Conservation (phyloP, 2,329 filamentous ascomycete genomes). For the Aureobasidium sp. region DNA sequence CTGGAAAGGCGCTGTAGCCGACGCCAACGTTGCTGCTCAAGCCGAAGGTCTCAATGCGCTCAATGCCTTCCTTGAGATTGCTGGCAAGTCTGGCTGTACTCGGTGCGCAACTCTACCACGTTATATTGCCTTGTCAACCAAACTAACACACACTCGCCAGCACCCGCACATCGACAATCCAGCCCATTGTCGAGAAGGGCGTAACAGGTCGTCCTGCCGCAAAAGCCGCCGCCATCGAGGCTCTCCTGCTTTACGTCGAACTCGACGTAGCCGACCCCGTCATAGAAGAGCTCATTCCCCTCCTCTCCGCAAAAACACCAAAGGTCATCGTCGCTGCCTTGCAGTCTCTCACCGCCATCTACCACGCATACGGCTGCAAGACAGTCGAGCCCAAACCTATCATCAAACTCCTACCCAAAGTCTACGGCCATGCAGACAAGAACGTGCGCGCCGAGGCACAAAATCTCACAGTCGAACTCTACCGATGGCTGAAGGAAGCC, state of each 20-base stretch:
- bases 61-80: slow-evolving; percentile 87
- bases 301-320: slow-evolving; percentile 78
- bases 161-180: slow-evolving; percentile 66
- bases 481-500: slow-evolving; percentile 91
- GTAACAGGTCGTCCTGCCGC: slow-evolving; percentile 82
- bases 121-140: background rate
- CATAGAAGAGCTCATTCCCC: slow-evolving; percentile 80
- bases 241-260: slow-evolving; percentile 80
- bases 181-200: slow-evolving; percentile 82
- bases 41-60: slow-evolving; percentile 83
- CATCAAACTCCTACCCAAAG: slow-evolving; percentile 79
- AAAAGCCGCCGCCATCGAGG: slow-evolving; percentile 79
- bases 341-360: slow-evolving; percentile 70
- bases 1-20: slow-evolving; percentile 87
- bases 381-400: slow-evolving; percentile 87
- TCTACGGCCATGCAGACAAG: slow-evolving; percentile 94
- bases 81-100: slow-evolving; percentile 67
- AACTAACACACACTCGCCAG: slow-evolving; percentile 29
- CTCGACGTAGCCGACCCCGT: slow-evolving; percentile 77
- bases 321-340: slow-evolving; percentile 76
- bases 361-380: slow-evolving; percentile 92
- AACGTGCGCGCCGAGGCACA: slow-evolving; percentile 94
- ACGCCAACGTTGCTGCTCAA: slow-evolving; percentile 95
- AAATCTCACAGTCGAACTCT: slow-evolving; percentile 84
- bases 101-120: slow-evolving; percentile 38